Conservation (phyloP, 2,329 filamentous ascomycete genomes). For the Talaromyces sp. region DNA sequence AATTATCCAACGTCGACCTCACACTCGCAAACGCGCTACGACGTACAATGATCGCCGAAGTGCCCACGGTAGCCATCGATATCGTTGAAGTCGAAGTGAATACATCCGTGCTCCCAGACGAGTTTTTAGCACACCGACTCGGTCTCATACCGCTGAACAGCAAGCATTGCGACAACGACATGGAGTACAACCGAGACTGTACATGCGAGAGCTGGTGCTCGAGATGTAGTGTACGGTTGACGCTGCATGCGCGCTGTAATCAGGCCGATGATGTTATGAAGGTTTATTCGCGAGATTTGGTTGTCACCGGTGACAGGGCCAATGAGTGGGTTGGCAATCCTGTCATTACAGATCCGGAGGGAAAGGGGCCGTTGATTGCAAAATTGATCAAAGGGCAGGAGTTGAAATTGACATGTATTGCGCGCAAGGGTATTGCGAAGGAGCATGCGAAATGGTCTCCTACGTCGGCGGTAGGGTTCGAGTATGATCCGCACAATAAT, state of each 20-base stretch:
- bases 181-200: conserved; percentile 89
- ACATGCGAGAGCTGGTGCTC: conserved; percentile 96
- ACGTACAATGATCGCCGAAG: conserved; percentile 85
- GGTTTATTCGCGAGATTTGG: conserved; percentile 86
- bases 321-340: conserved; percentile 76
- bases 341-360: conserved; percentile 77
- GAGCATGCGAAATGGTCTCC: conserved; percentile 98
- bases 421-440: conserved; percentile 98
- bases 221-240: conserved; percentile 80
- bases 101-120: conserved; percentile 92
- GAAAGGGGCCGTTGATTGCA: conserved; percentile 77
- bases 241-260: conserved; percentile 79
- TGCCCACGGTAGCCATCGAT: conserved; percentile 92
- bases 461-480: conserved; percentile 86
- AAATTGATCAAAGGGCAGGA: conserved; percentile 90
- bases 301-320: conserved; percentile 65
- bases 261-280: conserved; percentile 78
- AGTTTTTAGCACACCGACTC: conserved; percentile 90
- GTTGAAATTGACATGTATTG: conserved; percentile 83
- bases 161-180: conserved; percentile 71
- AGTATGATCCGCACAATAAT: conserved; percentile 98
- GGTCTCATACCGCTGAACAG: conserved; percentile 85
- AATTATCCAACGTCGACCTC: conserved; percentile 83
- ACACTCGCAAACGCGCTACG: conserved; percentile 90
- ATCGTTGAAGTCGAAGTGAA: conserved; percentile 90